Evolutionary conservation across 1,284 basidiomycete species (phyloP).

Genomic region (Cutaneotrichosporon sp.): DNA sequence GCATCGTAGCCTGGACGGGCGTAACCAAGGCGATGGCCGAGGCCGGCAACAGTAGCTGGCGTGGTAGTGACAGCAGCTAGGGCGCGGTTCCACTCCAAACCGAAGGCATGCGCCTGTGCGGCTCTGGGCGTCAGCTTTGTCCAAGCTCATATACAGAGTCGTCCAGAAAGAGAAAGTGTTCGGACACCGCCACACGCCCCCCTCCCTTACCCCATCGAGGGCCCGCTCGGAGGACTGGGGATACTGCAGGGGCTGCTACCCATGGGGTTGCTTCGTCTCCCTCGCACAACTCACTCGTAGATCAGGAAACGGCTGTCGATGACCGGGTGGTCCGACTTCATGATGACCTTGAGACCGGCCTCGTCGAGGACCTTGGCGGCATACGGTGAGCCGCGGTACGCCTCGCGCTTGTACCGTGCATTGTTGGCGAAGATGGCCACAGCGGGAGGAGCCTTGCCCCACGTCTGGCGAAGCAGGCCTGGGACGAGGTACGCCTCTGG

Average conservation of each 20-base stretch:
- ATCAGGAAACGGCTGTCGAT: slow-evolving; percentile 74
- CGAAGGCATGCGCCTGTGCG: slow-evolving; percentile 77
- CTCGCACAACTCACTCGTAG: slow-evolving; percentile 59
- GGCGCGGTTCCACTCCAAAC: slow-evolving; percentile 49
- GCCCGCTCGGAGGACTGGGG: no score
- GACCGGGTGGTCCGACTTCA: slow-evolving; percentile 64
- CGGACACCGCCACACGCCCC: no score
- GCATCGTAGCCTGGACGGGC: slow-evolving; percentile 62
- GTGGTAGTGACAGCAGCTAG: slow-evolving; percentile 70
- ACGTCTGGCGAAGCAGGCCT: slow-evolving; percentile 58
- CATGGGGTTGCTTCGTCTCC: background rate
- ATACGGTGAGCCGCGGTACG: slow-evolving; percentile 80
- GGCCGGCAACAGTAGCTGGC: slow-evolving; percentile 71
- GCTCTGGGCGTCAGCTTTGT: slow-evolving; percentile 53
- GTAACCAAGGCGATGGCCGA: slow-evolving; percentile 77
- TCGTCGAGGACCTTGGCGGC: slow-evolving; percentile 76
- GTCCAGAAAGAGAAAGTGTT: no score
- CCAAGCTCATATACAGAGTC: background rate
- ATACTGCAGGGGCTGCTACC: no score
- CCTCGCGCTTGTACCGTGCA: slow-evolving; percentile 71
- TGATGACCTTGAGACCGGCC: slow-evolving; percentile 67
- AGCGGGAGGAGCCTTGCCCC: slow-evolving; percentile 59
- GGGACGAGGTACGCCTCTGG: slow-evolving; percentile 75
- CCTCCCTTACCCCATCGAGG: no score
- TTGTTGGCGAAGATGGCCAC: slow-evolving; percentile 71